Conservation (phyloP, 257 asterid genomes). For the Verbascum thapsus region DNA sequence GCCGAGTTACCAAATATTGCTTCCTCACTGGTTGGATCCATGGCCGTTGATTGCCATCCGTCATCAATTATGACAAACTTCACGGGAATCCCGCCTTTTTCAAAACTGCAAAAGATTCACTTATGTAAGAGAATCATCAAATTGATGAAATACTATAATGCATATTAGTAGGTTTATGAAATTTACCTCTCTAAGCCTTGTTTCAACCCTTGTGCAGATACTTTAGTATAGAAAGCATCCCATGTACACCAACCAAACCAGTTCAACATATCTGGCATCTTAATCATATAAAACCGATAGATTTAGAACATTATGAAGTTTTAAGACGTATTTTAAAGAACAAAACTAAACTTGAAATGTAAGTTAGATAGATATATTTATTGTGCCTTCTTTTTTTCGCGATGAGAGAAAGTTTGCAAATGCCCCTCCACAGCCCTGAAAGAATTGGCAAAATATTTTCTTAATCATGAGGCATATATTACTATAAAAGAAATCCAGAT, state of each 20-base stretch:
- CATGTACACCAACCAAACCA: conserved; percentile 99
- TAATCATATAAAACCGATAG: conserved; percentile 29
- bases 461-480: no score
- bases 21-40: conserved; percentile 62
- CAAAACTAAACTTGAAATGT: no score
- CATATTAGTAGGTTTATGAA: no score
- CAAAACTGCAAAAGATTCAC: conserved; percentile 36
- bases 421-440: conserved; percentile 64
- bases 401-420: conserved; percentile 70
- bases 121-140: no score
- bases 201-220: conserved; percentile 75
- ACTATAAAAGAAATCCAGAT: no score
- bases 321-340: no score
- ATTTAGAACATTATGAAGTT: not conserved
- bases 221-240: conserved; percentile 91
- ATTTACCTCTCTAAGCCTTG: conserved; percentile 64
- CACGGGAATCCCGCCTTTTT: conserved; percentile 64
- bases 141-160: no score
- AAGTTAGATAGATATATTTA: not conserved
- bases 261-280: conserved; percentile 84
- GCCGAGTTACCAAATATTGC: conserved; percentile 55
- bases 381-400: conserved; percentile 70
- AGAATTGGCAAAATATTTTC: not conserved
- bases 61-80: conserved; percentile 76
- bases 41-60: conserved; percentile 81